phyloP scores from a whole-genome alignment of 192 early-diverging fungal genomes.

The Oehlia diaphana region DNA sequence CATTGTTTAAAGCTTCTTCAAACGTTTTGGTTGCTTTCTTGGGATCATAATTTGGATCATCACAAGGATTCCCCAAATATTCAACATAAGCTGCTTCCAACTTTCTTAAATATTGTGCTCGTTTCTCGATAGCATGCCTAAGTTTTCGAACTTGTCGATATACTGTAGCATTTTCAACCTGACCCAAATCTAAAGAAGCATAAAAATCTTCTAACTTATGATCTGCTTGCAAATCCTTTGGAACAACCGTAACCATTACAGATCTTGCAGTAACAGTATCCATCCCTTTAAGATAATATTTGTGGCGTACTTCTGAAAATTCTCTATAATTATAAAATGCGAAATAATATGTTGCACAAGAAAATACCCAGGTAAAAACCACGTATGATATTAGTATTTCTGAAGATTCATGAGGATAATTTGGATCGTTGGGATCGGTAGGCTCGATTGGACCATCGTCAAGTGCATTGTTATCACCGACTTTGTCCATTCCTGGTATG shows the following conservation, averaged over 20 bases:
- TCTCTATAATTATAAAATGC: slow-evolving; percentile 53
- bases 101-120: slow-evolving; percentile 51
- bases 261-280: slow-evolving; percentile 56
- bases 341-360: slow-evolving; percentile 49
- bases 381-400: slow-evolving; percentile 10
- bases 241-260: slow-evolving; percentile 70
- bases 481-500: neutral
- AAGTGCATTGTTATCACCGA: neutral
- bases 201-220: slow-evolving; percentile 64
- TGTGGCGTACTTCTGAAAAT: slow-evolving; percentile 48
- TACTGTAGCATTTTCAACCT: slow-evolving; percentile 66
- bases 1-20: slow-evolving; percentile 31
- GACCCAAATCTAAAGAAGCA: slow-evolving; percentile 56
- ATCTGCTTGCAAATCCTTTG: slow-evolving; percentile 56
- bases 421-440: neutral
- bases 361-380: slow-evolving; percentile 57
- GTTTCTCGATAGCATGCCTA: slow-evolving; percentile 53
- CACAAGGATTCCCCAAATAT: slow-evolving; percentile 72
- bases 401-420: neutral
- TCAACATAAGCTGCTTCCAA: slow-evolving; percentile 58
- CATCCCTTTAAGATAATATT: slow-evolving; percentile 42
- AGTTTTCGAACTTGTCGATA: slow-evolving; percentile 57
- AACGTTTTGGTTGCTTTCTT: slow-evolving; percentile 42
- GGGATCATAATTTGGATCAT: slow-evolving; percentile 62
- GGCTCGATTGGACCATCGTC: neutral